These are phyloP conservation scores for Penstemon newberryi DNA, from an alignment of 257 asterid species.

Conservation along the genomic window DNA sequence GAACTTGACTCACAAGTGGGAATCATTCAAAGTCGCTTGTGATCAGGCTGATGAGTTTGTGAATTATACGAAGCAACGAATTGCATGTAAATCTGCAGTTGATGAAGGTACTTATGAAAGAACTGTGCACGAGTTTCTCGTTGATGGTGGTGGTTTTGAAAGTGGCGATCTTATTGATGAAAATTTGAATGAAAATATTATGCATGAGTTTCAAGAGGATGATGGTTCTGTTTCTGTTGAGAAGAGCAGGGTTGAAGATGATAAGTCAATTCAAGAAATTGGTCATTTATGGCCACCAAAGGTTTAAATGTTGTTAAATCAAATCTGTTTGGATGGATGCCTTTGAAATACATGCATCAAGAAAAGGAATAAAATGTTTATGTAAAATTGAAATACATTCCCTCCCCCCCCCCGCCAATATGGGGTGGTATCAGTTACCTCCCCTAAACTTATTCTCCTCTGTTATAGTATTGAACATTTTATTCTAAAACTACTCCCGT, in stretches of 20 bases:
- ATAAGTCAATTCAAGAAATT: not conserved
- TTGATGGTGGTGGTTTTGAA: not conserved
- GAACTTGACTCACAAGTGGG: not conserved
- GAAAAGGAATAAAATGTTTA: too few relatives aligned
- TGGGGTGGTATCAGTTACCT: too few relatives aligned
- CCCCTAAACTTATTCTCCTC: too few relatives aligned
- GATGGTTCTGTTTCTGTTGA: not conserved
- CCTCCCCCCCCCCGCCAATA: too few relatives aligned
- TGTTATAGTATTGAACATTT: too few relatives aligned
- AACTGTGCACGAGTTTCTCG: not conserved
- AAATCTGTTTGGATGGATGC: too few relatives aligned
- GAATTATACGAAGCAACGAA: slow-evolving; percentile 4
- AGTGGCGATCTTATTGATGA: not conserved
- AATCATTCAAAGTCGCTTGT: slow-evolving; percentile 11
- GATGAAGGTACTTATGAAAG: not conserved
- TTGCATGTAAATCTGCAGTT: slow-evolving; percentile 6
- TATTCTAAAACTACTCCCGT: too few relatives aligned
- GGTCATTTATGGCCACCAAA: not conserved
- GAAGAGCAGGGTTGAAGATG: not conserved
- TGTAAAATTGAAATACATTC: too few relatives aligned
- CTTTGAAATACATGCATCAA: too few relatives aligned
- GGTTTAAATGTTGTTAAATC: too few relatives aligned
- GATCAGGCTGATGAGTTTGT: slow-evolving; percentile 28
- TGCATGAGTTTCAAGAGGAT: not conserved
- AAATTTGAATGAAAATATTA: not conserved